Evolutionary conservation across 2,329 filamentous ascomycete species (phyloP).

Genomic region (Cladosporium halotolerans): DNA sequence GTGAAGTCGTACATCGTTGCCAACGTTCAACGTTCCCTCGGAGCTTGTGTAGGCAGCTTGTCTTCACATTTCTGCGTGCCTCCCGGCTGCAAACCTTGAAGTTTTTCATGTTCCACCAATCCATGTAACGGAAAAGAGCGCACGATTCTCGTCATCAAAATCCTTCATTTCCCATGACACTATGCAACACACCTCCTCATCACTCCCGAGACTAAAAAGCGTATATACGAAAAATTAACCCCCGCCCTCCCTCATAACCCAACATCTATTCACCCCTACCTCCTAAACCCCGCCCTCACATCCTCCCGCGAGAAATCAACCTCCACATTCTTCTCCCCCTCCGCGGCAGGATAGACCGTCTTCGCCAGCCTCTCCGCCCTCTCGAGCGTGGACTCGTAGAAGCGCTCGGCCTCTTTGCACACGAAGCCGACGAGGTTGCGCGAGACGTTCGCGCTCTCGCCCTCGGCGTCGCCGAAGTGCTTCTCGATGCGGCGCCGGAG

Average conservation of each 20-base stretch:
- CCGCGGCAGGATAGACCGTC: slow-evolving; percentile 35
- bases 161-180: too few relatives aligned
- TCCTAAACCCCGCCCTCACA: slow-evolving; percentile 29
- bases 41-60: too few relatives aligned
- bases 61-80: too few relatives aligned
- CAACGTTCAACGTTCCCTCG: too few relatives aligned
- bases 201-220: neutral
- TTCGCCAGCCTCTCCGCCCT: slow-evolving; percentile 37
- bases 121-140: too few relatives aligned
- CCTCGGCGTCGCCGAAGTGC: slow-evolving; percentile 87
- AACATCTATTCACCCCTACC: slow-evolving; percentile 12
- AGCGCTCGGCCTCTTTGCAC: slow-evolving; percentile 52
- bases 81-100: too few relatives aligned
- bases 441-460: slow-evolving; percentile 53
- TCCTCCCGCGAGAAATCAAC: slow-evolving; percentile 33
- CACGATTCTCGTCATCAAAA: too few relatives aligned
- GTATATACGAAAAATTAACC: neutral
- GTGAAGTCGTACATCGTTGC: too few relatives aligned
- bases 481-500: slow-evolving; percentile 91
- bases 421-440: slow-evolving; percentile 54
- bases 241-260: neutral
- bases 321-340: slow-evolving; percentile 39
- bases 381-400: slow-evolving; percentile 51
- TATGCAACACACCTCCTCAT: too few relatives aligned
- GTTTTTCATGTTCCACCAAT: too few relatives aligned